Percentiles rank a stretch among this genome's conserved stretches.
Conservation (phyloP, 2,329 filamentous ascomycete species). For the Cladophialophora psammophila region DNA sequence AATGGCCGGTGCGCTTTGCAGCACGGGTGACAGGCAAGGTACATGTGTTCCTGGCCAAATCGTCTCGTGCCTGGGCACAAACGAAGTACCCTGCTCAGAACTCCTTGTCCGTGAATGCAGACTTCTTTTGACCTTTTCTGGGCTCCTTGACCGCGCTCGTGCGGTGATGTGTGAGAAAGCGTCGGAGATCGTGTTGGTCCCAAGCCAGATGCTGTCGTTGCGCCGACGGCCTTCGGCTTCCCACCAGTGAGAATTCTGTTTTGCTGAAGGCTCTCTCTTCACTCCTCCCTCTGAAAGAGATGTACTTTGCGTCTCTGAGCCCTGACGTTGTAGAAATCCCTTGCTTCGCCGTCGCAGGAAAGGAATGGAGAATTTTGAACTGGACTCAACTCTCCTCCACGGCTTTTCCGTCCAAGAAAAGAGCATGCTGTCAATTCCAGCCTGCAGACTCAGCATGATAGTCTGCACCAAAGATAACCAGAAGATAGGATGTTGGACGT, state of each 20-base stretch:
- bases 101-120: constrained; percentile 22
- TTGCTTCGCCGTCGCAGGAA: constrained; percentile 14
- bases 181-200: constrained; percentile 27
- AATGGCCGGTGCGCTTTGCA: too few species aligned
- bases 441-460: constrained; percentile 69
- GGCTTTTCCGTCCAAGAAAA: constrained; percentile 75
- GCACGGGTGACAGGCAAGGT: not conserved
- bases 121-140: constrained; percentile 16
- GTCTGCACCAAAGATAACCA: constrained; percentile 63
- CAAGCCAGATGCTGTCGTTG: constrained; percentile 40
- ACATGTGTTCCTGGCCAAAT: constrained; percentile 10
- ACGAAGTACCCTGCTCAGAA: constrained; percentile 8
- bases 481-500: constrained; percentile 61
- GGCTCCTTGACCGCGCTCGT: constrained; percentile 31
- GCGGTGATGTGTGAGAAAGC: constrained; percentile 18
- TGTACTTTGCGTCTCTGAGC: constrained; percentile 1
- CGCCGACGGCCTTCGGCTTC: constrained; percentile 38
- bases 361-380: constrained; percentile 29
- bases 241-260: constrained; percentile 35
- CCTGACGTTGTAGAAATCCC: constrained; percentile 11
- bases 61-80: constrained; percentile 18
- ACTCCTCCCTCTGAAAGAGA: not conserved
- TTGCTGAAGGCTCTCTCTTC: not conserved
- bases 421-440: constrained; percentile 70
- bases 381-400: constrained; percentile 56